Base-by-base conservation (phyloP, 2,329 filamentous ascomycete genomes). In the Scolecobasidium constrictum region DNA sequence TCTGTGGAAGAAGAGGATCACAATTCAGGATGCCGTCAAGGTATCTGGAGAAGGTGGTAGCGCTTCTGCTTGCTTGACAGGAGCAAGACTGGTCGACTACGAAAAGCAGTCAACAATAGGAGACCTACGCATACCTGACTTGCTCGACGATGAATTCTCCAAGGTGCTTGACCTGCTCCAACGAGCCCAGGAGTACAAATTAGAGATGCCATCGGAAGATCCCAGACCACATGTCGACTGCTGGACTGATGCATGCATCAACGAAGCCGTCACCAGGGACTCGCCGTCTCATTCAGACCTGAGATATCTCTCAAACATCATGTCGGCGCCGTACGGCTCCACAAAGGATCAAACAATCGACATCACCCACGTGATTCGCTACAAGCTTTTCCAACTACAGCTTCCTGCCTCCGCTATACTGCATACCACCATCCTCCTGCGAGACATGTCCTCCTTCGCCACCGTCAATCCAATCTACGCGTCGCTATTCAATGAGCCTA, bases 391-490 rank as follows among this genome's bases (percentile, higher is more conserved):
- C 13, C 15, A 4, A 36, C 4, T 26, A 13, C 11, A 20, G 11
- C 20, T 42, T 9, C 19, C 20, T 16, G 17, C 40, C 7, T 35
- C 40, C 21, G 17, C 18, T 19, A 31, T 64, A 15, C 56, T 62
- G 20, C 62, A 61, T 46, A 73, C 69, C 28, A 75, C 72, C 1
- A 68, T 96, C 41, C 65, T 93, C 38, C 74, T 98, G 23, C 78
- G 82, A 41, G 72, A 72, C 44, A 95, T 96, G 83, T 59, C 73
- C 16, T 78, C 87, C 61, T 98, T 96, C 59, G 68, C 77, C 0
- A 54, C 66, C 13, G 68, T 94, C 51, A 96, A 96, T 61, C 60
- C 67, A 19, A 65, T 83, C 48, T 98, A 96, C 60, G 78, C 77
- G 4, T 68, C 72, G 6, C 72, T 87, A 34, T 96, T 96, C 61